Evolutionary conservation across 1,139 yeast genomes (phyloP).

Genomic region (Scheffersomyces cryptocercus): DNA sequence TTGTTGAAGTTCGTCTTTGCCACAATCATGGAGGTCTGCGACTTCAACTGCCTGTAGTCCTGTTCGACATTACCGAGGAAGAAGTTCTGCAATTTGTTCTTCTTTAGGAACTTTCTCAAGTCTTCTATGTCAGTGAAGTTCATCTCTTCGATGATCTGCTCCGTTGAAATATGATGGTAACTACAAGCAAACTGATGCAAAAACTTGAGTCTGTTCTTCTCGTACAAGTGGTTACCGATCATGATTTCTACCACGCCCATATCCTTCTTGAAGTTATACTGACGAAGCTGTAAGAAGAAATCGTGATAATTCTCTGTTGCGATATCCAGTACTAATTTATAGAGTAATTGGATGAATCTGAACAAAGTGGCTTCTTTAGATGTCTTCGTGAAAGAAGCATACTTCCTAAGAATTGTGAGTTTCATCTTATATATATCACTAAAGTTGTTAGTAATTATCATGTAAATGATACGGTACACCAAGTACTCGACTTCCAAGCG

Average conservation of each 20-base stretch:
- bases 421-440: constrained; percentile 46
- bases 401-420: constrained; percentile 15
- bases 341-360: constrained; percentile 8
- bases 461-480: constrained; percentile 75
- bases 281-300: constrained; percentile 36
- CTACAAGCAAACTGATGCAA: constrained; percentile 59
- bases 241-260: constrained; percentile 8
- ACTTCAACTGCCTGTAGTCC: too few relatives aligned
- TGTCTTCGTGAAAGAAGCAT: constrained; percentile 5
- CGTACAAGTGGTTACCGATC: constrained; percentile 43
- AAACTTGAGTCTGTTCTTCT: constrained; percentile 61
- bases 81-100: constrained; percentile 30
- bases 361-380: constrained; percentile 11
- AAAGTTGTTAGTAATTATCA: constrained; percentile 72
- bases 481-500: constrained; percentile 58
- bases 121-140: constrained; percentile 38
- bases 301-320: constrained; percentile 51
- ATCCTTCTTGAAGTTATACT: too few relatives aligned
- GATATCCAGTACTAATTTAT: constrained; percentile 10
- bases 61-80: too few relatives aligned
- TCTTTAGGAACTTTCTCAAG: constrained; percentile 37
- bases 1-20: constrained; percentile 47
- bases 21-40: too few relatives aligned
- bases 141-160: constrained; percentile 48
- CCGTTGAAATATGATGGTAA: constrained; percentile 55